Evolutionary conservation across 2,329 filamentous ascomycete genomes (phyloP), one percentile per base, ranked within the genome.

Genomic region (Monascus ruber): DNA sequence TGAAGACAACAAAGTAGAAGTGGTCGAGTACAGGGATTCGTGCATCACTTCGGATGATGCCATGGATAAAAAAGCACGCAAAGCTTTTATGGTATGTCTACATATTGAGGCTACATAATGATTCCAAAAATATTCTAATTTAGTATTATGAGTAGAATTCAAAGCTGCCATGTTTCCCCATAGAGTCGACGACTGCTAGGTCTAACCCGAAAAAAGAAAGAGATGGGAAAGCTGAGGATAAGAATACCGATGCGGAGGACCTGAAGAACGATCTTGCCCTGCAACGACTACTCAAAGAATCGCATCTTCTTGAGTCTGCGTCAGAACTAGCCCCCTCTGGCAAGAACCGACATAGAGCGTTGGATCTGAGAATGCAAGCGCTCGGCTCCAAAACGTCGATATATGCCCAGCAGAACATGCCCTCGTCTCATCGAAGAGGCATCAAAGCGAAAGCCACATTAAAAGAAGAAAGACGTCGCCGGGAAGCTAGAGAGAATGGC

Each of bases 241-340:
- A 81, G 54, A 73, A 73, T 37, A 71, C 71, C 11, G 79, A 82
- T 56, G 61, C 69, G 24, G 61, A 68, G 7, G 83, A 94, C 45
- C 73, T 96, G 11, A 87, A 88, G 59, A 88, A 95, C 61, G 91
- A 96, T 60, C 78, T 94, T 39, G 88, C 85, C 31, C 78, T 98
- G 9, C 89, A 95, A 60, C 81, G 87, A 35, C 78, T 98, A 32
- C 77, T 98, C 42, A 75, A 81, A 50, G 91, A 98, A 70, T 95
- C 88, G 0, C 87, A 94, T 63, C 80, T 96, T 44, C 78, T 96
- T 41, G 74, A 78, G 35, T 68, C 74, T 1, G 69, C 72, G 9
- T 66, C 69, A 26, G 67, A 71, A 40, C 67, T 72, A 3, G 71
- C 73, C 34, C 70, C 73, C 11, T 69, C 74, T 24, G 88, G 88